Evolutionary conservation across 2,329 filamentous ascomycete species (phyloP), one percentile per base, ranked within the genome.

Genomic region (Capronia coronata): DNA sequence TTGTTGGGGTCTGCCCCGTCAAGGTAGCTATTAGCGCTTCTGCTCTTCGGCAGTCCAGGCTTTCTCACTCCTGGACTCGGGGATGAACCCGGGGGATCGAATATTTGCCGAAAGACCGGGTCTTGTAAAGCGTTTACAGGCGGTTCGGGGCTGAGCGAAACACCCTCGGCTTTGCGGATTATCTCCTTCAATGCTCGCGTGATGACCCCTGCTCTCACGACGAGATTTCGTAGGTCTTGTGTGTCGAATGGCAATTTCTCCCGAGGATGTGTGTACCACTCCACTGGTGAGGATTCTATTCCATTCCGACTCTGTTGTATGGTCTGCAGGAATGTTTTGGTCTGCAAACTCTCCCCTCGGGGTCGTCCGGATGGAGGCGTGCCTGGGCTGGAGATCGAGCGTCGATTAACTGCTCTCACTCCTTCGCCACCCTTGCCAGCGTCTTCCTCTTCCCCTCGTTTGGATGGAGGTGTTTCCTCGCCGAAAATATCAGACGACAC

Each of bases 171-270:
- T 61, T 69, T 72, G 51, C 72, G 70, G 38, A 75, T 67, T 41
- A 73, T 68, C 51, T 75, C 72, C 55, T 75, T 75, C 46, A 75
- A 57, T 10, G 72, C 69, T 40, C 72, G 65, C 14, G 71, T 75
- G 37, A 75, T 70, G 23, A 72, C 71, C 14, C 72, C 71, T 13
- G 72, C 72, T 35, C 72, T 69, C 22, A 69, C 62, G 21, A 84
- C 80, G 48, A 84, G 77, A 60, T 81, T 77, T 56, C 75, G 73
- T 11, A 84, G 70, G 37, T 80, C 83, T 21, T 77, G 77, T 2
- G 80, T 83, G 60, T 83, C 80, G 61, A 84, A 84, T 0, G 79
- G 78, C n/a, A 83, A 74, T 59, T 82, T 83, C n/a, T 63, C 66
- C 14, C 66, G 59, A 30, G 64, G 59, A n/a, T 63, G 55, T 25